Conservation (phyloP, 768 basidiomycete genomes). For the Naematelia encephala region DNA sequence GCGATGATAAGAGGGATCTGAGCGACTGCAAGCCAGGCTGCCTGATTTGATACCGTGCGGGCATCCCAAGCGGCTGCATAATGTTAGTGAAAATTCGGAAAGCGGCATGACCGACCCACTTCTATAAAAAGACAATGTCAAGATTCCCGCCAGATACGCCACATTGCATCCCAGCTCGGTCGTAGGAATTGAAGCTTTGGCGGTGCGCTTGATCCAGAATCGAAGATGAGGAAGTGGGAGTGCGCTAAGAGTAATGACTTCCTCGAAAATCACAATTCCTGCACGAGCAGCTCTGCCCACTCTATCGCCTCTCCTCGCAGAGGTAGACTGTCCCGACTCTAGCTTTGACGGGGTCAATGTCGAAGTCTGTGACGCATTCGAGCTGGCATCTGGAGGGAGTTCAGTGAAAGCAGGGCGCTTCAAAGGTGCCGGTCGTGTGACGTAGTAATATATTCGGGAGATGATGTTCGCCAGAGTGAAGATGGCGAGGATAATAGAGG, state of each 20-base stretch:
- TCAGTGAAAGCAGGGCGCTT: not conserved
- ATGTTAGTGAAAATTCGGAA: not conserved
- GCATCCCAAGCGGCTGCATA: slow-evolving; percentile 26
- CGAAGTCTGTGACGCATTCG: slow-evolving; percentile 3
- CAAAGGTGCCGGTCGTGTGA: slow-evolving; percentile 2
- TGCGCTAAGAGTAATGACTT: slow-evolving; percentile 18
- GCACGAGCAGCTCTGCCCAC: slow-evolving; percentile 1
- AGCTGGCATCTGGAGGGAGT: not conserved
- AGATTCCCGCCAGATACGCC: slow-evolving; percentile 20
- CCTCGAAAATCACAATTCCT: slow-evolving; percentile 6
- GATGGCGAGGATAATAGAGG: slow-evolving; percentile 30
- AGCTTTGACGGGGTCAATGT: not conserved
- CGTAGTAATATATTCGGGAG: slow-evolving; percentile 10
- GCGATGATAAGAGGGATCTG: slow-evolving; percentile 61
- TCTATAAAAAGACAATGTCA: slow-evolving; percentile 29
- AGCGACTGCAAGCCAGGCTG: slow-evolving; percentile 32
- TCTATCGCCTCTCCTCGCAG: not conserved
- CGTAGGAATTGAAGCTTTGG: slow-evolving; percentile 10
- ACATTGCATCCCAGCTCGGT: slow-evolving; percentile 24
- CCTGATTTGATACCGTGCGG: slow-evolving; percentile 21
- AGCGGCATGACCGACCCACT: slow-evolving; percentile 21
- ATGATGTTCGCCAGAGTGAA: slow-evolving; percentile 29
- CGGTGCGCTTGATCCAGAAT: slow-evolving; percentile 16
- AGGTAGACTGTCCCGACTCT: not conserved
- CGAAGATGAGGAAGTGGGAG: slow-evolving; percentile 12